These are phyloP conservation scores for Globisporangium solare DNA, from an alignment of 352 stramenopile genomes.

Conservation along the genomic window DNA sequence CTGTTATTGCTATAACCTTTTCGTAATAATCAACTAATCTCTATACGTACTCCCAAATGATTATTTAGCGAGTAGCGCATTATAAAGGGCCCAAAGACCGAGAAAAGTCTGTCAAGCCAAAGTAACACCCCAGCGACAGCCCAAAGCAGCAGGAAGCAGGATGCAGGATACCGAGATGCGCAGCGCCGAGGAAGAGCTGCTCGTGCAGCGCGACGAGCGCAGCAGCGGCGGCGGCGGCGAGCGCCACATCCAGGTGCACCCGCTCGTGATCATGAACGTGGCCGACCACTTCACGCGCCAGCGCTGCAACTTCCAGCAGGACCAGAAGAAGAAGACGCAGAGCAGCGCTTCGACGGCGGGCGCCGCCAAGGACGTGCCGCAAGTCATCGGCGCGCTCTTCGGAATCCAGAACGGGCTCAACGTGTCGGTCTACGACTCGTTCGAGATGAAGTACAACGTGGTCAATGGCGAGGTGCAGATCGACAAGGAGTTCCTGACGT, in stretches of 20 bases:
- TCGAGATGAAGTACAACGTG: conserved; percentile 83
- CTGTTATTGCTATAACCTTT: not conserved
- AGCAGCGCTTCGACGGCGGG: conserved; percentile 13
- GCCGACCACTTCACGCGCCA: conserved; percentile 93
- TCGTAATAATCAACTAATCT: too few relatives aligned
- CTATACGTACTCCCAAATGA: too few relatives aligned
- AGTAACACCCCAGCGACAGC: not conserved
- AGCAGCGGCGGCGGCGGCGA: conserved; percentile 46
- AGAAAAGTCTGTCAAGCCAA: not conserved
- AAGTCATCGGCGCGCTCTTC: conserved; percentile 90
- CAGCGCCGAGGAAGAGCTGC: conserved; percentile 30
- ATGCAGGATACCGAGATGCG: conserved; percentile 65
- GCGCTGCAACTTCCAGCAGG: conserved; percentile 50
- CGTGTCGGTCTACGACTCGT: conserved; percentile 83
- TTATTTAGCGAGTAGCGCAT: not conserved
- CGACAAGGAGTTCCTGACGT: conserved; percentile 78
- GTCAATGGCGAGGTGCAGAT: conserved; percentile 54
- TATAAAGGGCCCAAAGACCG: not conserved
- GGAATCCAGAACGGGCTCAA: conserved; percentile 84
- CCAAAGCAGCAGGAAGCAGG: not conserved
- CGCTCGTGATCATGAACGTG: conserved; percentile 92
- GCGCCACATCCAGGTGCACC: conserved; percentile 73
- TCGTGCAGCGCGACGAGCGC: conserved; percentile 43
- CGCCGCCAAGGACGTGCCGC: conserved; percentile 28
- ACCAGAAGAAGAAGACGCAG: not conserved